Percentiles rank a stretch among this genome's conserved stretches.
phyloP scores from a whole-genome alignment of 148 eudicot species.

The Fagopyrum homotropicum region DNA sequence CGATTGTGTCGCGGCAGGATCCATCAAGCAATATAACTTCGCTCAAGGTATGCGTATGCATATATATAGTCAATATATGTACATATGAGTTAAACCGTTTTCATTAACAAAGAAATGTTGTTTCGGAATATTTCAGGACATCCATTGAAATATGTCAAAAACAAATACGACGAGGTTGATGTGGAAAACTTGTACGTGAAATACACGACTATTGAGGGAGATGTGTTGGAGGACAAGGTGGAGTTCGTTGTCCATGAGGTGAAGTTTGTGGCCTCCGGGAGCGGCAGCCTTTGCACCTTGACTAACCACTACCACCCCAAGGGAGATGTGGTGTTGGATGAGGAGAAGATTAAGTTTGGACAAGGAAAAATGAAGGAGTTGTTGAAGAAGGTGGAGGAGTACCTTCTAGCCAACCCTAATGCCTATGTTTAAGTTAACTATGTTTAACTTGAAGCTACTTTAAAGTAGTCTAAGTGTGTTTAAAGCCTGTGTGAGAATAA shows the following conservation, averaged over 20 bases:
- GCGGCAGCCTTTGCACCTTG: constrained; percentile 17
- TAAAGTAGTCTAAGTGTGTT: too few relatives aligned
- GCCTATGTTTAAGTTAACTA: constrained; percentile 15
- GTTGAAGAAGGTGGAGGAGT: constrained; percentile 18
- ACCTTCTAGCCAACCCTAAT: constrained; percentile 23
- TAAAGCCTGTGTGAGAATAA: too few relatives aligned
- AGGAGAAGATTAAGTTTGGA: constrained; percentile 16
- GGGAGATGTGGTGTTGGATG: constrained; percentile 18
- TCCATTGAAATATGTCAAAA: constrained; percentile 7
- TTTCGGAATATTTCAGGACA: neutral
- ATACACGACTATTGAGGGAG: constrained; percentile 22
- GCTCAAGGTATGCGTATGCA: neutral
- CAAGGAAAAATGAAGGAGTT: constrained; percentile 13
- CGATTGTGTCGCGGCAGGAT: neutral
- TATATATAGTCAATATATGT: too few relatives aligned
- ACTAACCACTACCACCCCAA: constrained; percentile 16
- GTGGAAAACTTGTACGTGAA: constrained; percentile 15
- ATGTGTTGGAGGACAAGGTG: constrained; percentile 9
- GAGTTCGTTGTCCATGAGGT: constrained; percentile 16
- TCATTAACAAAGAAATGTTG: too few relatives aligned
- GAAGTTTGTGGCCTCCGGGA: constrained; percentile 14
- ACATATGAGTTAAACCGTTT: too few relatives aligned
- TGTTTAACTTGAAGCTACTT: too few relatives aligned
- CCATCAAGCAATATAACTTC: neutral
- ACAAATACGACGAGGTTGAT: constrained; percentile 23